phyloP scores from a whole-genome alignment of 768 basidiomycete species.

The Psilocybe subaeruginosa region DNA sequence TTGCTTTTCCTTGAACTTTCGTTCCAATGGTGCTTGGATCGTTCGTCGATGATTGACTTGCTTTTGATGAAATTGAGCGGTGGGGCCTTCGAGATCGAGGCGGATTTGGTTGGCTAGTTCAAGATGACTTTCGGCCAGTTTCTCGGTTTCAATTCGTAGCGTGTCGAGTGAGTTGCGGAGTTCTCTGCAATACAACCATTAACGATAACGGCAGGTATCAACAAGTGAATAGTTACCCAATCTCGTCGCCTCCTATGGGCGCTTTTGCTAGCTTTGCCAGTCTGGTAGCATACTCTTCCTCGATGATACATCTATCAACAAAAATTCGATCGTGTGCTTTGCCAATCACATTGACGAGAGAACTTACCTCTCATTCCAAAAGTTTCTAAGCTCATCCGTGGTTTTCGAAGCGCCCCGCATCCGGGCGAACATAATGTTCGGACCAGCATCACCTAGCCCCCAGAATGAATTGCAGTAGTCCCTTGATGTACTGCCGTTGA shows the following conservation, averaged over 20 bases:
- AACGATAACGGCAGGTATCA: conserved; percentile 1
- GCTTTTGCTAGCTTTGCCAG: conserved; percentile 79
- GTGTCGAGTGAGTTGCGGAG: conserved; percentile 81
- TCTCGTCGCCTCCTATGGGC: conserved; percentile 84
- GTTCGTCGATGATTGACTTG: conserved; percentile 72
- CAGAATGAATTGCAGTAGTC: conserved; percentile 99
- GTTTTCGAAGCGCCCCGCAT: conserved; percentile 86
- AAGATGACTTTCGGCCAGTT: conserved; percentile 71
- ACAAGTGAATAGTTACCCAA: conserved; percentile 67
- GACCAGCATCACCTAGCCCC: conserved; percentile 84
- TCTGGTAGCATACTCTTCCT: conserved; percentile 92
- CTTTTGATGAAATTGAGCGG: conserved; percentile 60
- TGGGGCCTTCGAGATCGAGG: conserved; percentile 67
- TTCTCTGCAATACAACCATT: conserved; percentile 52
- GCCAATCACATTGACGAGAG: not conserved
- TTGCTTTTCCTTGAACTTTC: conserved; percentile 85
- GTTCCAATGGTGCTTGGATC: conserved; percentile 79
- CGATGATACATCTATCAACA: conserved; percentile 71
- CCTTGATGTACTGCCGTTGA: conserved; percentile 36
- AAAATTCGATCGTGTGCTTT: conserved; percentile 12
- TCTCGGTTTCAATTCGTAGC: conserved; percentile 80
- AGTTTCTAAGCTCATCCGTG: conserved; percentile 83
- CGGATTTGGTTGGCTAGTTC: conserved; percentile 76
- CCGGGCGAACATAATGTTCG: conserved; percentile 85
- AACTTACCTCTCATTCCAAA: conserved; percentile 92